Evolutionary conservation across 2,329 filamentous ascomycete genomes (phyloP).

Genomic region (Botryosphaeria dothidea): DNA sequence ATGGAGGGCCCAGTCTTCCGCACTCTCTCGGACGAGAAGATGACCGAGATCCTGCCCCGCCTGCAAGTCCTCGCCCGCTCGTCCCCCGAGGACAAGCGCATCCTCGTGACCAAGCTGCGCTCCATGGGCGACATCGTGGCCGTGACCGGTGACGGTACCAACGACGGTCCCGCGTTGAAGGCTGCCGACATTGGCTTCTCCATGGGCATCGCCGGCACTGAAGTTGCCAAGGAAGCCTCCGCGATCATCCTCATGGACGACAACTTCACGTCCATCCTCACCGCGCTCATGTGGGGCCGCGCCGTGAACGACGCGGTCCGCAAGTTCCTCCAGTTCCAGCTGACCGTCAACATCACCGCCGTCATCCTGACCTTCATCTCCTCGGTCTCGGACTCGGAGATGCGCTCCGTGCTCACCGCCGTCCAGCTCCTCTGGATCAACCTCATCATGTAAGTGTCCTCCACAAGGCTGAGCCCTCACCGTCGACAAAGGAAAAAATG

Average conservation of each 20-base stretch:
- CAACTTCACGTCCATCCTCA: conserved; percentile 84
- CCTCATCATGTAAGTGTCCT: conserved; percentile 65
- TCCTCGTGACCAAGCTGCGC: conserved; percentile 61
- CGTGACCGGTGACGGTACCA: conserved; percentile 81
- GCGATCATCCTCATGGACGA: conserved; percentile 87
- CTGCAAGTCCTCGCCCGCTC: conserved; percentile 73
- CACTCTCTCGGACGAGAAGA: conserved; percentile 61
- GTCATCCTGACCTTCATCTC: conserved; percentile 79
- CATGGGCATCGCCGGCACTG: conserved; percentile 81
- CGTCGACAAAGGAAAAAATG: conserved; percentile 59
- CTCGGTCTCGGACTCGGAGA: conserved; percentile 70
- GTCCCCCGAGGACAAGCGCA: conserved; percentile 75
- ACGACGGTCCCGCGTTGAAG: conserved; percentile 79
- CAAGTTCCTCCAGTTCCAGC: conserved; percentile 63
- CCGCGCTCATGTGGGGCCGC: conserved; percentile 75
- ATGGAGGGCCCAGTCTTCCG: conserved; percentile 80
- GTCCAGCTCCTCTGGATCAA: conserved; percentile 93
- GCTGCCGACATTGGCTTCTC: conserved; percentile 82
- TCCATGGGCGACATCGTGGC: conserved; percentile 67
- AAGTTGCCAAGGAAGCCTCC: conserved; percentile 82
- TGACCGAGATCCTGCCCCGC: conserved; percentile 53
- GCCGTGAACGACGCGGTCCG: conserved; percentile 46
- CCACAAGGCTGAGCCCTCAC: too few relatives aligned
- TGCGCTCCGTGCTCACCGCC: conserved; percentile 77
- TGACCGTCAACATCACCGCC: conserved; percentile 81